These are phyloP conservation scores for Diospyros kaki DNA, from an alignment of 148 eudicot species.

Conservation along the genomic window DNA sequence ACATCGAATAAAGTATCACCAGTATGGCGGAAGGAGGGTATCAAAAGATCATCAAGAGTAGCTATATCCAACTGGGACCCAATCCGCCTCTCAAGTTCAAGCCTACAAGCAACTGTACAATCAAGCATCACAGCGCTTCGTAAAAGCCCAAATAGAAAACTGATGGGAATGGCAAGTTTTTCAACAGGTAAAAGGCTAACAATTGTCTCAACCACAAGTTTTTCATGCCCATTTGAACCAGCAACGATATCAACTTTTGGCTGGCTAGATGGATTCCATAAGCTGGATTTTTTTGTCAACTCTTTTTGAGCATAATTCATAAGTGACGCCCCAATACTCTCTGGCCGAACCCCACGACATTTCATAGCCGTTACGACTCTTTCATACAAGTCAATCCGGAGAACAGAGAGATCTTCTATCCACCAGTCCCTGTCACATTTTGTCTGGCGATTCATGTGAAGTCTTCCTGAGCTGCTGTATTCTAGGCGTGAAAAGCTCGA, in stretches of 20 bases:
- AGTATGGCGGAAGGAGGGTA: constrained; percentile 78
- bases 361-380: constrained; percentile 80
- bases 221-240: constrained; percentile 40
- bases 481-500: constrained; percentile 90
- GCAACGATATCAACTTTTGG: constrained; percentile 33
- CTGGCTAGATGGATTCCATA: constrained; percentile 42
- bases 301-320: constrained; percentile 69
- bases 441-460: constrained; percentile 67
- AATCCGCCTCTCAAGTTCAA: constrained; percentile 81
- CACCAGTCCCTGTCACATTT: constrained; percentile 89
- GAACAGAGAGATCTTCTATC: constrained; percentile 75
- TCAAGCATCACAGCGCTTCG: constrained; percentile 72
- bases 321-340: constrained; percentile 78
- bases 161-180: constrained; percentile 63
- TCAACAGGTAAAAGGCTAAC: constrained; percentile 75
- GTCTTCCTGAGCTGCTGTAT: constrained; percentile 90
- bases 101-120: constrained; percentile 60
- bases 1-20: constrained; percentile 86
- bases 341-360: constrained; percentile 86
- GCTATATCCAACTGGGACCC: constrained; percentile 84
- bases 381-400: constrained; percentile 63
- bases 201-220: constrained; percentile 70
- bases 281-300: constrained; percentile 55
- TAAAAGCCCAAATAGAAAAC: constrained; percentile 73
- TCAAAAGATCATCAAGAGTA: constrained; percentile 75